These are phyloP conservation scores for Herpotrichia juniperi DNA, from an alignment of 2,329 filamentous ascomycete genomes.

Conservation along the genomic window DNA sequence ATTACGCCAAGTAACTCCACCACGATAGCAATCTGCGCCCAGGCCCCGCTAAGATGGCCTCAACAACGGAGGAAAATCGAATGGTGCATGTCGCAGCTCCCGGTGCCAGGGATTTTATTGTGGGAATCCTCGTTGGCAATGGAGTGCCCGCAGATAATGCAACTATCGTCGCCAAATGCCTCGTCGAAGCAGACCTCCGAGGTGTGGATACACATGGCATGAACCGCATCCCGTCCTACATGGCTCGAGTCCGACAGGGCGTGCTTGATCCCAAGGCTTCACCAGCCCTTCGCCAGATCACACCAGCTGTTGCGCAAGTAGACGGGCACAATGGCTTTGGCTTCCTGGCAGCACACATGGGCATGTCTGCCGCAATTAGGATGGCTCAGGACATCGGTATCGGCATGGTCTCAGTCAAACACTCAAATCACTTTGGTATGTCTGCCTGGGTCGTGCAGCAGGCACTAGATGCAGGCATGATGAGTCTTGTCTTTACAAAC, in stretches of 20 bases:
- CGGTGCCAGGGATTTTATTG: slow-evolving; percentile 52
- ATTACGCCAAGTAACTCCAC: no score
- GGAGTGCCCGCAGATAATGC: slow-evolving; percentile 66
- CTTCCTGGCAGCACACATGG: slow-evolving; percentile 70
- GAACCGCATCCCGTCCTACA: slow-evolving; percentile 79
- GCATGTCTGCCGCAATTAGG: slow-evolving; percentile 70
- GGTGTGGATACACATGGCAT: slow-evolving; percentile 82
- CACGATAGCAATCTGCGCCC: background rate
- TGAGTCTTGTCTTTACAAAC: slow-evolving; percentile 68
- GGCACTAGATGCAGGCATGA: slow-evolving; percentile 71
- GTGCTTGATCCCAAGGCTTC: slow-evolving; percentile 67
- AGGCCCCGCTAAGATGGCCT: background rate
- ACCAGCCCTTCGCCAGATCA: slow-evolving; percentile 66
- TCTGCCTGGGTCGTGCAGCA: slow-evolving; percentile 80
- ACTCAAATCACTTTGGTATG: slow-evolving; percentile 86
- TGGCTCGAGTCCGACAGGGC: slow-evolving; percentile 72
- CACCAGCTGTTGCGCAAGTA: slow-evolving; percentile 73
- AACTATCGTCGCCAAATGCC: slow-evolving; percentile 66
- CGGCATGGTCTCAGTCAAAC: slow-evolving; percentile 76
- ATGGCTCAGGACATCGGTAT: slow-evolving; percentile 71
- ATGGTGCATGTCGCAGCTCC: slow-evolving; percentile 23
- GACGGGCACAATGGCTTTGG: slow-evolving; percentile 76
- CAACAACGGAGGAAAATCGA: background rate
- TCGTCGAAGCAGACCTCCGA: slow-evolving; percentile 76
- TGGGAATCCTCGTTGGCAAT: slow-evolving; percentile 64